These are phyloP conservation scores for Spiromastix sp. DNA, from an alignment of 2,329 filamentous ascomycete species.

Conservation along the genomic window DNA sequence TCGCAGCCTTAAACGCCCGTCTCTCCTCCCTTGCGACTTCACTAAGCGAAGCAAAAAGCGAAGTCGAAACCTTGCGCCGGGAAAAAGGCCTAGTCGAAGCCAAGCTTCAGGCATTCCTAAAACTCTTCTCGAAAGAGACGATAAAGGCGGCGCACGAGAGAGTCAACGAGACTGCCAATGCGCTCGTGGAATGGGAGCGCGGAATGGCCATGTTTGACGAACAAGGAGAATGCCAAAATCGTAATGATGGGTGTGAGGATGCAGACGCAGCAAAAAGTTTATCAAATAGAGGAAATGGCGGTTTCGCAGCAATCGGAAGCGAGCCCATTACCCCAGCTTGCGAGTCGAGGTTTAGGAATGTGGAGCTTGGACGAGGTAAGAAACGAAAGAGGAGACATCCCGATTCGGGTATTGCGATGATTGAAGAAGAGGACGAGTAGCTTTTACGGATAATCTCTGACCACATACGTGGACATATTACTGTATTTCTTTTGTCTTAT, in stretches of 20 bases:
- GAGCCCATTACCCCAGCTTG: constrained; percentile 35
- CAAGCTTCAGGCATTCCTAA: constrained; percentile 26
- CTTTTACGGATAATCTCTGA: no score
- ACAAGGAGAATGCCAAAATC: constrained; percentile 13
- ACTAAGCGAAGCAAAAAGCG: constrained; percentile 24
- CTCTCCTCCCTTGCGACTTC: constrained; percentile 31
- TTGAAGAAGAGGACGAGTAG: constrained; percentile 23
- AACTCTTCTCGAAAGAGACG: constrained; percentile 26
- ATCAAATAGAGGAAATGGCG: constrained; percentile 10
- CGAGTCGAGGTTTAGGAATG: constrained; percentile 32
- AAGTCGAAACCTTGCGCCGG: constrained; percentile 26
- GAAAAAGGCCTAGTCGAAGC: constrained; percentile 27
- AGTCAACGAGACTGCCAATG: constrained; percentile 18
- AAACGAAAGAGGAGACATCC: constrained; percentile 22
- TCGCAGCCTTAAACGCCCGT: constrained; percentile 31
- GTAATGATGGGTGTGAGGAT: no score
- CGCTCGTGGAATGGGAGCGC: constrained; percentile 12
- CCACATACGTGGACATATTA: no score
- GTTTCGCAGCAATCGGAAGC: constrained; percentile 17
- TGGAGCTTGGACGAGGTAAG: constrained; percentile 30
- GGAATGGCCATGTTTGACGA: constrained; percentile 13
- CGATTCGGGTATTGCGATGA: constrained; percentile 32
- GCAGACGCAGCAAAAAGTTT: constrained; percentile 7
- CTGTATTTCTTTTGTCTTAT: no score
- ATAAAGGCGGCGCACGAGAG: constrained; percentile 29